Evolutionary conservation across 2,329 filamentous ascomycete genomes (phyloP), one percentile per base, ranked within the genome.

Genomic region (Neofusicoccum parvum): DNA sequence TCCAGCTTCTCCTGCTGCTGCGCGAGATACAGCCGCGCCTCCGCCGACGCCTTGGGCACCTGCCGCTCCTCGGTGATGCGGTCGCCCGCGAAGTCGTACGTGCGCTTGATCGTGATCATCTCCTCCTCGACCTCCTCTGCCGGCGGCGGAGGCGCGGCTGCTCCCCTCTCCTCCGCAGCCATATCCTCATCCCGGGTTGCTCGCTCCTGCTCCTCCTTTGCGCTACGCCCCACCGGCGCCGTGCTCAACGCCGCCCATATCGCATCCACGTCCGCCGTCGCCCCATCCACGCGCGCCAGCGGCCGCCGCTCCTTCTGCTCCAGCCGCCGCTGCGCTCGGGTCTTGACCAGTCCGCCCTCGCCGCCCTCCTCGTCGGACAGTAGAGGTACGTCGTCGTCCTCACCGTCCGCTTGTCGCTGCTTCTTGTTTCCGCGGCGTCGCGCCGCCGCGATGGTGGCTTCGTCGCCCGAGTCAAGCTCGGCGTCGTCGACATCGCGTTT

Each of bases 1-100:
- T 58, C 54, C 51, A 54, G 48, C 56, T 54, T 14, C 62, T 54
- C 32, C 72, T 72, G 67, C 70, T 75, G 74, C 15, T 81, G 78
- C 27, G 70, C 68, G 37, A 87, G 75, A 69, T 84, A 87, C 11
- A 82, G 78, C 67, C 81, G 81, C 10, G 85, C 86, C 72, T 86
- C 85, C 32, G 84, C 83, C 1, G 84, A 86, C 53, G 80, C 76
- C 67, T 80, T 83, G 11, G 86, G 80, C 1, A 92, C 88, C 11
- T 88, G 79, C 74, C 91, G 92, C 73, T 91, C 88, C 72, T 92
- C 90, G 0, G 85, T 90, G 71, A 90, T 87, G 12, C 89, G 83
- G 71, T 90, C 87, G 36, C 90, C 90, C 41, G 90, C 90, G 70
- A 92, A 92, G 70, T 89, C 90, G 78, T 91, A 92, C 14, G 86